phyloP scores from a whole-genome alignment of 768 basidiomycete species.

The Boletus reticulatus region DNA sequence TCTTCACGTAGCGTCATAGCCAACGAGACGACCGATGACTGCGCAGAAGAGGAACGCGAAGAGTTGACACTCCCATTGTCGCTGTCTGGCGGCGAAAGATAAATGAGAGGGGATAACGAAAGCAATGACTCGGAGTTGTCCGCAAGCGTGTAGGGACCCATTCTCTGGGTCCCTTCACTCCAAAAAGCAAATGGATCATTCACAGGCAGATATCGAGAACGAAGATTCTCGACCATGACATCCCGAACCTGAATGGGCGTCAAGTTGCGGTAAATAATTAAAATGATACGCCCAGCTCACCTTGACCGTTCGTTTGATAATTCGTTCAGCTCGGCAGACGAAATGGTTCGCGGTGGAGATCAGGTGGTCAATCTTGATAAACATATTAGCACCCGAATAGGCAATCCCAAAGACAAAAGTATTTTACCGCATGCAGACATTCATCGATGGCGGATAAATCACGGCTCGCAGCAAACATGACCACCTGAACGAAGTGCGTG shows the following conservation, averaged over 20 bases:
- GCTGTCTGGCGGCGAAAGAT: constrained; percentile 19
- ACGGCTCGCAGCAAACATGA: constrained; percentile 51
- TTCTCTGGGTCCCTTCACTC: constrained; percentile 2
- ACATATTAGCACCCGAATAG: constrained; percentile 6
- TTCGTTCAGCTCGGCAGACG: constrained; percentile 55
- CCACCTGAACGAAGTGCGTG: constrained; percentile 43
- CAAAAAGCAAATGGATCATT: constrained; percentile 22
- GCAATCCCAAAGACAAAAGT: constrained; percentile 11
- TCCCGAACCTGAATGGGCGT: constrained; percentile 45
- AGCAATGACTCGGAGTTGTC: background rate
- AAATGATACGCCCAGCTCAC: constrained; percentile 31
- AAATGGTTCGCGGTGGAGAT: constrained; percentile 52
- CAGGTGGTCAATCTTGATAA: constrained; percentile 52
- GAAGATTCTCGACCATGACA: constrained; percentile 44
- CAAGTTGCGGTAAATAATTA: constrained; percentile 1
- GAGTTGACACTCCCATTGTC: constrained; percentile 9
- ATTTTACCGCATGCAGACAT: constrained; percentile 50
- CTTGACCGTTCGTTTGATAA: constrained; percentile 54
- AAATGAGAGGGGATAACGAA: constrained; percentile 15
- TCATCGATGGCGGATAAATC: constrained; percentile 58
- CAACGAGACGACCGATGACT: constrained; percentile 44
- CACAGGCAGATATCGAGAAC: constrained; percentile 23
- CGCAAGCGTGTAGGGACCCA: background rate
- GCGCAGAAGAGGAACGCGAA: constrained; percentile 26
- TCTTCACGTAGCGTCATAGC: constrained; percentile 49